Conservation (phyloP, 495 filamentous ascomycete genomes). For the Neurospora sp. region DNA sequence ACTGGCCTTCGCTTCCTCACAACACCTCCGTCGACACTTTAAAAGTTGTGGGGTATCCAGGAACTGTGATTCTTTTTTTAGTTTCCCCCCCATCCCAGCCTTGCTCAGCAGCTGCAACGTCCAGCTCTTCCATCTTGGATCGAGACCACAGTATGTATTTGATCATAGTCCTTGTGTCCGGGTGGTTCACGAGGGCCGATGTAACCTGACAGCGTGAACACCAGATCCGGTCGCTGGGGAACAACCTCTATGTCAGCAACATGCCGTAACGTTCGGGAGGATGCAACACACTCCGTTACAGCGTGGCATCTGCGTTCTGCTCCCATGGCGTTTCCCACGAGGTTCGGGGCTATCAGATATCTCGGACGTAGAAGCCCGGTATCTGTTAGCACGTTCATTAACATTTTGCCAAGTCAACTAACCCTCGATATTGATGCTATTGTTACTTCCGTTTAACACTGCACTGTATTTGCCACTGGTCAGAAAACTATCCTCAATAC, state of each 20-base stretch:
- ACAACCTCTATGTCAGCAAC: background rate
- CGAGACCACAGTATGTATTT: constrained; percentile 6
- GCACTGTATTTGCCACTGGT: background rate
- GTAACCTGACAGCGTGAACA: constrained; percentile 8
- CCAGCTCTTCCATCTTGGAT: constrained; percentile 4
- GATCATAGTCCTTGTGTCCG: constrained; percentile 7
- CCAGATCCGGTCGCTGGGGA: constrained; percentile 6
- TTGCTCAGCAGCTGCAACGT: constrained; percentile 3
- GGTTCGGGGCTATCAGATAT: background rate
- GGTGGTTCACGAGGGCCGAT: constrained; percentile 1
- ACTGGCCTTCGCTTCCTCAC: constrained; percentile 2
- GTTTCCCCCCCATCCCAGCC: constrained; percentile 17
- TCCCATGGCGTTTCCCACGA: background rate
- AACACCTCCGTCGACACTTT: constrained; percentile 4
- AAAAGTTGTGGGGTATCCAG: constrained; percentile 6
- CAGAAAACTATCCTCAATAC: background rate
- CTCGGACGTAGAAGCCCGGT: background rate
- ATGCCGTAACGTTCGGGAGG: background rate
- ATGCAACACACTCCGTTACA: background rate
- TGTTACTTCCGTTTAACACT: background rate
- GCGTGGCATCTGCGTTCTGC: background rate
- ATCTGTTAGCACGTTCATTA: background rate
- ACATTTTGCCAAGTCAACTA: background rate
- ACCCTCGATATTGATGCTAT: background rate
- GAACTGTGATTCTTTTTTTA: constrained; percentile 33